Evolutionary conservation across 129 eudicot species (phyloP).

Genomic region (Chrysanthemum makinoi): DNA sequence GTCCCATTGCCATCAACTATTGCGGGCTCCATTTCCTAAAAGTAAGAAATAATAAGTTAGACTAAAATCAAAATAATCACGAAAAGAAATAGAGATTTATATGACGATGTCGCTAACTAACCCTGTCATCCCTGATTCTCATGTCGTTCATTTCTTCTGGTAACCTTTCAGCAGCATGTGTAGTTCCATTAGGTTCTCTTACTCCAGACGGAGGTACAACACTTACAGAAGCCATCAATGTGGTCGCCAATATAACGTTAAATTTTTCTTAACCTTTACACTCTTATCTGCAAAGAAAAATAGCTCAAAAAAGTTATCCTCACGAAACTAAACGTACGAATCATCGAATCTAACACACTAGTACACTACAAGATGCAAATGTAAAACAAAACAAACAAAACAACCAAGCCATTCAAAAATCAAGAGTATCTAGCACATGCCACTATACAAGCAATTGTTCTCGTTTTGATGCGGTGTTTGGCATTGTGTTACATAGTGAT

Average conservation of each 20-base stretch:
- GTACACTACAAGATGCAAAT: not conserved
- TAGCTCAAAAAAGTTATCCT: not conserved
- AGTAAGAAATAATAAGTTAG: not conserved
- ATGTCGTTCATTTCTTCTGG: conserved; percentile 87
- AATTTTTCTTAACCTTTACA: conserved; percentile 2
- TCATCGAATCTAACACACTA: no score
- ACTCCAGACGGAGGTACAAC: conserved; percentile 51
- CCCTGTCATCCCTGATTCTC: conserved; percentile 90
- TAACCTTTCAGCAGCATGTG: conserved; percentile 51
- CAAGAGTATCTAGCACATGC: no score
- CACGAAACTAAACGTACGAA: not conserved
- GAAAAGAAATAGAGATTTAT: not conserved
- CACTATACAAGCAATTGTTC: no score
- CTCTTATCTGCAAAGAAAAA: conserved; percentile 14
- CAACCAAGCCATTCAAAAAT: no score
- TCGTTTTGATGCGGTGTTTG: no score
- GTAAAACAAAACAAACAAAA: not conserved
- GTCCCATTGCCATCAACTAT: conserved; percentile 84
- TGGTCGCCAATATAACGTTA: conserved; percentile 1
- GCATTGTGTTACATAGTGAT: no score
- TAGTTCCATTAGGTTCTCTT: conserved; percentile 54
- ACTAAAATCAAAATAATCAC: not conserved
- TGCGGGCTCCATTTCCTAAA: conserved; percentile 84
- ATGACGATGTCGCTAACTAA: conserved; percentile 18
- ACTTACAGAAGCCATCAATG: conserved; percentile 60